Evolutionary conservation across 805 yeast species (phyloP).

Genomic region (Candida nitratophila): DNA sequence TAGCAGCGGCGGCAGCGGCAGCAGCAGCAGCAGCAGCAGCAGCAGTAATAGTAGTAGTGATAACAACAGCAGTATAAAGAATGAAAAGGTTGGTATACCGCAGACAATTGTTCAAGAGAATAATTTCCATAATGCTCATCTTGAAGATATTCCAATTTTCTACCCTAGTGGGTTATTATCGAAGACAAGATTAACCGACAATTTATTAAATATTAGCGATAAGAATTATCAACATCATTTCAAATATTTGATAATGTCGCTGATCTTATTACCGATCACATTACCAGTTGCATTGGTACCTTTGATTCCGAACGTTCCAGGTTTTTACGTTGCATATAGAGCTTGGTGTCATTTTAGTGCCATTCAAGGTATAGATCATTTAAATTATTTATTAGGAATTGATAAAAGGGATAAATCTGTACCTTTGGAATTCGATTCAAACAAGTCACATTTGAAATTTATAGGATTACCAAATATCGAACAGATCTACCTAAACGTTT

Average conservation of each 20-base stretch:
- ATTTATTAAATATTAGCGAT: conserved; percentile 35
- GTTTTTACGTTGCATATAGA: conserved; percentile 76
- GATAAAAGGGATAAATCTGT: neutral
- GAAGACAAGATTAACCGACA: conserved; percentile 22
- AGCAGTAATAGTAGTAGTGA: conserved; percentile 2
- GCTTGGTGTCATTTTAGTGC: conserved; percentile 83
- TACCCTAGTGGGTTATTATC: conserved; percentile 38
- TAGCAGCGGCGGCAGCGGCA: too few species aligned
- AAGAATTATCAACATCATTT: conserved; percentile 45
- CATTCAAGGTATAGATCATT: conserved; percentile 61
- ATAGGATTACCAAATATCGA: conserved; percentile 25
- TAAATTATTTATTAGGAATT: conserved; percentile 44
- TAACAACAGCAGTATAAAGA: neutral
- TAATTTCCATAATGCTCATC: conserved; percentile 16
- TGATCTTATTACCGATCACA: conserved; percentile 64
- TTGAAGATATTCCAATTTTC: conserved; percentile 37
- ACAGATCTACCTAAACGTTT: conserved; percentile 19
- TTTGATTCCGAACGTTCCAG: conserved; percentile 87
- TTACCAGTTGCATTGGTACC: conserved; percentile 79
- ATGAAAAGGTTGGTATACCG: conserved; percentile 5
- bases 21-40: too few species aligned
- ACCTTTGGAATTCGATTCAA: conserved; percentile 13
- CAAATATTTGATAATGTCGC: conserved; percentile 46
- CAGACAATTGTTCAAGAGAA: conserved; percentile 2
- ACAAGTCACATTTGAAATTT: conserved; percentile 26